Evolutionary conservation across 78 protist genomes (phyloP).

Genomic region (Dictyostelium firmibasis): DNA sequence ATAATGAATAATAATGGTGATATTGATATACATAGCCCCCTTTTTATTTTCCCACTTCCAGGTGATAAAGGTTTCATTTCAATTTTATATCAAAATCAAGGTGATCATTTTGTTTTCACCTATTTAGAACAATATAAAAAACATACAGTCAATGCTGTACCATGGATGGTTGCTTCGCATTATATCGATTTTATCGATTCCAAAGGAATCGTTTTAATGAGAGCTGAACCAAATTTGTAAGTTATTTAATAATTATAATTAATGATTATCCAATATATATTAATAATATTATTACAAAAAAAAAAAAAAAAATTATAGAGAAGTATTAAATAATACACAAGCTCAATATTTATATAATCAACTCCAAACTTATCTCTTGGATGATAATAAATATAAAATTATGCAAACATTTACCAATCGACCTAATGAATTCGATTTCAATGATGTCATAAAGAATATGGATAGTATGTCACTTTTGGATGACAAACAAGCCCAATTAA

Average conservation of each 20-base stretch:
- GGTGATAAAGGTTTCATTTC: constrained; percentile 77
- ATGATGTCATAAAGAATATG: constrained; percentile 22
- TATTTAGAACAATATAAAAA: constrained; percentile 69
- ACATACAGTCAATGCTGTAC: constrained; percentile 63
- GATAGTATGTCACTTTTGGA: constrained; percentile 16
- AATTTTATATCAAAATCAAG: constrained; percentile 67
- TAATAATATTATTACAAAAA: neutral
- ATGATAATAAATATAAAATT: constrained; percentile 51
- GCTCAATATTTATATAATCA: constrained; percentile 56
- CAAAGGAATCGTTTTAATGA: constrained; percentile 67
- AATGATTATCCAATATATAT: no score
- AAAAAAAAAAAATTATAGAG: neutral
- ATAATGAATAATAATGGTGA: no score
- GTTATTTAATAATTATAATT: no score
- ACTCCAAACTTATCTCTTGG: constrained; percentile 53
- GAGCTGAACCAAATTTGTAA: constrained; percentile 80
- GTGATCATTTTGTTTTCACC: constrained; percentile 62
- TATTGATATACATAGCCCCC: constrained; percentile 6
- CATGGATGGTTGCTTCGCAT: constrained; percentile 61
- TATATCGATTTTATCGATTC: constrained; percentile 60
- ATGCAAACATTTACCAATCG: constrained; percentile 49
- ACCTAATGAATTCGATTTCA: constrained; percentile 42
- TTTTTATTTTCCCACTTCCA: constrained; percentile 70
- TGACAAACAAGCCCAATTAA: neutral
- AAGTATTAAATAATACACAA: constrained; percentile 54